Evolutionary conservation across 2,329 filamentous ascomycete species (phyloP), one percentile per base, ranked within the genome.

Genomic region (Paecilomyces niveus): DNA sequence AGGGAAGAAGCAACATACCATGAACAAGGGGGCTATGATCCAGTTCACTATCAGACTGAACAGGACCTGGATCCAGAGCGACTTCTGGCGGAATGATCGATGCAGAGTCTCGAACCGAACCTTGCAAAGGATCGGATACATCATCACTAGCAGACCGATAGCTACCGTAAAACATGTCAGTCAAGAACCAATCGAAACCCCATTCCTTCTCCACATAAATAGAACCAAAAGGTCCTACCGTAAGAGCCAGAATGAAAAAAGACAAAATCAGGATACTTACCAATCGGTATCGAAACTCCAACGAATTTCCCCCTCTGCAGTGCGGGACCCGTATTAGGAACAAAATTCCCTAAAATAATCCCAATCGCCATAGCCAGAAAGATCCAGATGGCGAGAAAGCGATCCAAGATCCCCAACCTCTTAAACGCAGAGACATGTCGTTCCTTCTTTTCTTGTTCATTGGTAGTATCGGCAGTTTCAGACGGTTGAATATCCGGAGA

Each of bases 41-140:
- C 90, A 95, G 69, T 96, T 96, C 29, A 92, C 71, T 3, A 92
- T 63, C 3, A 95, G 73, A 58, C 88, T 92, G 66, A 96, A 89
- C 0, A 70, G 77, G n/a, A 96, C 83, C 71, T 96, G 90, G 55
- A 85, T 83, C 90, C 89, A 96, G 2, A 95, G 77, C 0, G 78
- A 77, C 2, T 79, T 79, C 2, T 85, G 78, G 2, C 76, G 71
- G 59, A 94, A 82, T 3, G 90, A 77, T 2, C 82, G 76, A 70
- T 91, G 89, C 9, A 95, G 75, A 0, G 84, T 83, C 71, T 95
- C 90, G 72, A 85, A 94, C 49, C 85, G 85, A 5, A 95, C 88
- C 72, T 94, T 94, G 81, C 90, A 95, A 0, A 96, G 78, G 60
- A 96, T 95, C 0, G 91, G 92, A 68, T 94, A 96, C 90, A 96